A percentile compares a stretch with the other conserved stretches of the same genome.
phyloP scores from a whole-genome alignment of 495 filamentous ascomycete genomes.

The Paragyromitra xinjiangensis region DNA sequence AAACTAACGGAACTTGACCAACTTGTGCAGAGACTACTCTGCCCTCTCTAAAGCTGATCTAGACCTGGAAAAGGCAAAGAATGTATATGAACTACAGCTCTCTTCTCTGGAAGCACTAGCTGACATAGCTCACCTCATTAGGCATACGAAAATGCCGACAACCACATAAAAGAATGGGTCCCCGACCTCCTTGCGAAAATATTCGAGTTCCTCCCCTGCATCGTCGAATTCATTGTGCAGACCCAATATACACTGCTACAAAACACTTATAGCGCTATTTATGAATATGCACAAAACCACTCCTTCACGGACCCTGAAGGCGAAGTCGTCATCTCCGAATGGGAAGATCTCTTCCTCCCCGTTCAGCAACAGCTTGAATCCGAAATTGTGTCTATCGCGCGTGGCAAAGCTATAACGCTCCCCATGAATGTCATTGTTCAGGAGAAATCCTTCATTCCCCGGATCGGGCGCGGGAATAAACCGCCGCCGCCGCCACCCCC shows the following conservation, averaged over 20 bases:
- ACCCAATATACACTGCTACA: slow-evolving; percentile 86
- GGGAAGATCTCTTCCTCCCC: slow-evolving; percentile 72
- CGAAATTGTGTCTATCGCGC: slow-evolving; percentile 70
- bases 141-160: slow-evolving; percentile 85
- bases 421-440: slow-evolving; percentile 63
- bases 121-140: slow-evolving; percentile 58
- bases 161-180: slow-evolving; percentile 76
- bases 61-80: slow-evolving; percentile 74
- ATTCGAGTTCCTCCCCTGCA: slow-evolving; percentile 79
- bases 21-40: slow-evolving; percentile 71
- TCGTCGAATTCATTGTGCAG: slow-evolving; percentile 77
- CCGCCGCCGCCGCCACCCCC: slow-evolving; percentile 54
- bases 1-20: slow-evolving; percentile 13
- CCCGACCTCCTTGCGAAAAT: slow-evolving; percentile 78
- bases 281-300: slow-evolving; percentile 77
- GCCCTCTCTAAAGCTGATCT: slow-evolving; percentile 77
- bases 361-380: slow-evolving; percentile 76
- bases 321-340: slow-evolving; percentile 74
- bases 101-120: neutral
- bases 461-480: slow-evolving; percentile 45
- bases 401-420: slow-evolving; percentile 77
- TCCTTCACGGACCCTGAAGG: slow-evolving; percentile 71
- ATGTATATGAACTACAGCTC: slow-evolving; percentile 61
- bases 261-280: slow-evolving; percentile 82
- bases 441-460: slow-evolving; percentile 45